Evolutionary conservation across 352 stramenopile genomes (phyloP), one percentile per base, ranked within the genome.

Genomic region (Phytopythium aichiense): DNA sequence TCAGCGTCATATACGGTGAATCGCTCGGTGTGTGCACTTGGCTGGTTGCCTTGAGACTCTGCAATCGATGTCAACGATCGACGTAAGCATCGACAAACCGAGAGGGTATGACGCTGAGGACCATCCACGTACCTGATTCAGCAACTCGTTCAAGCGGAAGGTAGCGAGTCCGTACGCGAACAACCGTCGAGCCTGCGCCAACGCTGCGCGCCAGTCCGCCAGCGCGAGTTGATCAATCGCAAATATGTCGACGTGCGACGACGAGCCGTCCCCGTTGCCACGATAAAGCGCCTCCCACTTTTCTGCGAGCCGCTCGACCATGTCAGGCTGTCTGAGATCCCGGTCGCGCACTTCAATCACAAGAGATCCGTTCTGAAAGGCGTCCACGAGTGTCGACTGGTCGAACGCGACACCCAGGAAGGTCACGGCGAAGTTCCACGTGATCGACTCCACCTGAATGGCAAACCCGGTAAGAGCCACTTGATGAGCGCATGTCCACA

Each of bases 291-390:
- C 64, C 51, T 93, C 84, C 84, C 84, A 93, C 58, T 90, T 91
- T 15, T 63, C 35, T 23, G 78, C 67, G 9, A 88, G 68, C 11
- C 65, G 69, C 18, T 60, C n/a, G 25, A 91, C 30, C 23, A 63
- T 67, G 6, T 66, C 56, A 5, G 65, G 48, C 35, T 89, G 66
- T 31, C 72, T 59, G 2, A 88, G 65, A 56, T 95, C 86, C 57
- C 86, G 82, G 56, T 93, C 86, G 40, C 86, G 84, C 28, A 95
- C 48, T 58, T 90, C 81, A 9, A 95, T 60, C 0, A 61, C 56
- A 13, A 95, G 48, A 2, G 65, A 18, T 0, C 63, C 60, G 23
- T 66, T 71, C 20, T 78, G 63, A n/a, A 93, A 63, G 11, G 67
- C 69, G 48, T 95, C 77, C 8, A 79, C 56, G 4, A 95, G 68